A percentile compares a stretch with the other conserved stretches of the same genome.
Evolutionary conservation across 768 basidiomycete genomes (phyloP).

Genomic region (Boletales sp.): DNA sequence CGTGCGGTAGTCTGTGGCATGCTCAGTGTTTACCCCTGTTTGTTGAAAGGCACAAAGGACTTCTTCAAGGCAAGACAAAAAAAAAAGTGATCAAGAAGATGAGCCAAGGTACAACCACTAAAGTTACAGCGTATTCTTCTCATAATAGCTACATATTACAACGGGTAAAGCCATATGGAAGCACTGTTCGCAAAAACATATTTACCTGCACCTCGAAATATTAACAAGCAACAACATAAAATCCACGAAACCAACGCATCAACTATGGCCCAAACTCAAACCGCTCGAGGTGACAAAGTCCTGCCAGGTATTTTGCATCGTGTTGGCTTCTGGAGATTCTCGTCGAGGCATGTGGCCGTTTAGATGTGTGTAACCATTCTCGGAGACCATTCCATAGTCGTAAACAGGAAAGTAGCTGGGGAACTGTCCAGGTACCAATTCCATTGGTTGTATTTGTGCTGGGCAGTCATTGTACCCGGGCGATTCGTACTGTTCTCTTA

Average conservation of each 20-base stretch:
- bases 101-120: slow-evolving; percentile 12
- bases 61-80: background rate
- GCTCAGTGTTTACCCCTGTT: slow-evolving; percentile 22
- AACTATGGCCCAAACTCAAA: slow-evolving; percentile 13
- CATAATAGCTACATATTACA: slow-evolving; percentile 19
- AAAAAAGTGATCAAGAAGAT: slow-evolving; percentile 15
- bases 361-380: slow-evolving; percentile 35
- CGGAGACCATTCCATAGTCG: slow-evolving; percentile 51
- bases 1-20: background rate
- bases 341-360: slow-evolving; percentile 37
- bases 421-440: slow-evolving; percentile 37
- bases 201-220: slow-evolving; percentile 5
- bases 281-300: slow-evolving; percentile 49
- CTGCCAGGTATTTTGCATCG: slow-evolving; percentile 58
- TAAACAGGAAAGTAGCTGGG: slow-evolving; percentile 77
- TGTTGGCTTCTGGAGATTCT: slow-evolving; percentile 55
- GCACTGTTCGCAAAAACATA: slow-evolving; percentile 7
- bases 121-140: slow-evolving; percentile 1
- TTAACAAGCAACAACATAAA: background rate
- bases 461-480: slow-evolving; percentile 18
- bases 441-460: slow-evolving; percentile 28
- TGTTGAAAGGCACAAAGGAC: slow-evolving; percentile 2
- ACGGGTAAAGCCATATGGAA: slow-evolving; percentile 4
- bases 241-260: background rate
- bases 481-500: slow-evolving; percentile 23